Conservation (phyloP, 306 rosid species). For the Myrica gale region DNA sequence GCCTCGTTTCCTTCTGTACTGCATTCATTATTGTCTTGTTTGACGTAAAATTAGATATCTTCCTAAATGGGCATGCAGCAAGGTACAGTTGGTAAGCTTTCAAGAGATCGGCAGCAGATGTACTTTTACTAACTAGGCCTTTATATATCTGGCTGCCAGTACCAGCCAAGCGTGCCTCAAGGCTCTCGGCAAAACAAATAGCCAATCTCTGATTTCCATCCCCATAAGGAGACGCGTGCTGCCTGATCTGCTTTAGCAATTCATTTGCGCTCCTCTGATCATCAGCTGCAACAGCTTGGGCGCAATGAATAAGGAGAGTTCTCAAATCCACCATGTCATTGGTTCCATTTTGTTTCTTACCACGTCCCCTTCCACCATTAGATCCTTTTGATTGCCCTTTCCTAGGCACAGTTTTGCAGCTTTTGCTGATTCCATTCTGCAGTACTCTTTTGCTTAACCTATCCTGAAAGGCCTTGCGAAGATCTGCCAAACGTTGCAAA, state of each 20-base stretch:
- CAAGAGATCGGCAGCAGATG: conserved; percentile 63
- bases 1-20: conserved; percentile 40
- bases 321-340: conserved; percentile 86
- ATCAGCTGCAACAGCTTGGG: conserved; percentile 95
- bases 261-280: conserved; percentile 66
- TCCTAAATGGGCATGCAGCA: conserved; percentile 88
- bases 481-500: conserved; percentile 34
- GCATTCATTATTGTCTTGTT: conserved; percentile 51
- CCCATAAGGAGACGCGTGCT: conserved; percentile 68
- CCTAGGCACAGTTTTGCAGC: conserved; percentile 28
- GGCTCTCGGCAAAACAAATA: conserved; percentile 82
- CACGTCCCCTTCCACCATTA: conserved; percentile 54
- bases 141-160: conserved; percentile 94
- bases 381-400: conserved; percentile 49
- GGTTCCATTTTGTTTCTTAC: conserved; percentile 64
- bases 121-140: conserved; percentile 68
- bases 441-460: conserved; percentile 27
- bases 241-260: conserved; percentile 69
- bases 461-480: conserved; percentile 58
- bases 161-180: conserved; percentile 95
- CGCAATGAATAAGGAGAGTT: conserved; percentile 71
- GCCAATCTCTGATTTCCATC: conserved; percentile 94
- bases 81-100: conserved; percentile 80
- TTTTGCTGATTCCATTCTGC: conserved; percentile 28
- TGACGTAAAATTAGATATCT: conserved; percentile 60